Evolutionary conservation across 2,329 filamentous ascomycete genomes (phyloP), one percentile per base, ranked within the genome.

Genomic region (Trichoderma brevicompactum): DNA sequence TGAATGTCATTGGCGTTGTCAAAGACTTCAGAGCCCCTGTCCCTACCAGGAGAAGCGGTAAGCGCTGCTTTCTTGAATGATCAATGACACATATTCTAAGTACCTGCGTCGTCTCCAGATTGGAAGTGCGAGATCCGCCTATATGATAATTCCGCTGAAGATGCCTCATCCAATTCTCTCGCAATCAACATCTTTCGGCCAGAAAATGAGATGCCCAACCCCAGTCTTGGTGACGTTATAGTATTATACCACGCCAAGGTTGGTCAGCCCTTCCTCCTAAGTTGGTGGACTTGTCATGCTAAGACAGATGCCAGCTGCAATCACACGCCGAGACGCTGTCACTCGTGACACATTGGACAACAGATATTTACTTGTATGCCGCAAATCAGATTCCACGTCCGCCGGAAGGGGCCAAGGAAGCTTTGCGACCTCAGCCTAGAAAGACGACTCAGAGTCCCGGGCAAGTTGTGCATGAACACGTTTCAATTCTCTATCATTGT

Each of bases 1-100:
- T 88, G 68, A 89, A 81, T 76, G 78, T 95, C 46, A 83, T 92
- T 58, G 93, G 92, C 1, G 76, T 94, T 5, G 85, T 94, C 3
- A 85, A 86, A 59, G 91, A 94, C 70, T 83, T 82, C 55, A 82
- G 86, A 65, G 76, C 81, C 0, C 84, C 87, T 1, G 80, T 79
- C 0, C 64, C 74, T 10, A 87, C 87, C 1, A 78, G 67, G 62
- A 82, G 84, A 23, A 71, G 74, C 28, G 89, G 91, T 82, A 76
- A 53, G 40, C 28, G 17, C 34, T 41, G 40, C 58, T 67, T 43
- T 60, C 7, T 19, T 28, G 28, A 6, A n/a, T 23, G n/a, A 36
- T 40, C 50, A 4, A 13, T n/a, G 28, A 15, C 32, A 5, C 38
- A 46, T 38, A 19, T 46, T 46, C 12, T 32, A 13, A n/a, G 15